Base-by-base conservation (phyloP, 306 rosid species). In the Coriaria nepalensis region DNA sequence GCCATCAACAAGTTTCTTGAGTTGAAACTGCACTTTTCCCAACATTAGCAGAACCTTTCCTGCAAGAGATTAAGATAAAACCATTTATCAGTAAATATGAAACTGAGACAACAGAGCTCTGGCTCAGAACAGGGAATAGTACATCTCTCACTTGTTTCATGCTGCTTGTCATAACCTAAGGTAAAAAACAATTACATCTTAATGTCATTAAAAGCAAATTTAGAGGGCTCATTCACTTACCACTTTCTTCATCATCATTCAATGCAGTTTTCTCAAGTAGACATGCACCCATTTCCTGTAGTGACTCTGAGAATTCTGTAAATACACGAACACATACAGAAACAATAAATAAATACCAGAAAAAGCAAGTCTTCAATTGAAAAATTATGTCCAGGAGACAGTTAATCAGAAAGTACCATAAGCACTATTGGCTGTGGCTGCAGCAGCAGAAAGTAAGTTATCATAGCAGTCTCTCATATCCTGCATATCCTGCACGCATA, bases 381-480 rank as follows among this genome's bases (percentile, higher is more conserved):
- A 20, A 20, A 20, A 20, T 20, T 20, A 64, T 45, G 44, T 36
- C 33, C 4, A 45, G 5, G 12, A 43, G 6, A 29, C 38, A 56
- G 13, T 9, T 8, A 38, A 40, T 6, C 3, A 15, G 37, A 43
- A 48, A n/a, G 53, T 71, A 85, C 96, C 96, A 41, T 78, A 88
- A 59, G 96, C 93, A 54, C 96, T 80, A 66, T 82, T 88, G 52
- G 85, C 78, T 7, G 96, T 88, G 34, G 96, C 96, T 4, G 94
- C 96, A 7, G 96, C 93, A 5, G 96, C 88, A 40, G 96, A 76
- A 64, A 83, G 94, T 59, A 88, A 76, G 76, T 83, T 67, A 56
- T 83, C 96, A 35, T 88, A 88, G 71, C 96, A 88, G 49, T 88
- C 93, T 47, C 84, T 74, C 88, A 88, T 87, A 43, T 80, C 94